Percentiles rank a stretch among this genome's conserved stretches.
Evolutionary conservation across 2,329 filamentous ascomycete species (phyloP).

Genomic region (Hypoxylon sp.): DNA sequence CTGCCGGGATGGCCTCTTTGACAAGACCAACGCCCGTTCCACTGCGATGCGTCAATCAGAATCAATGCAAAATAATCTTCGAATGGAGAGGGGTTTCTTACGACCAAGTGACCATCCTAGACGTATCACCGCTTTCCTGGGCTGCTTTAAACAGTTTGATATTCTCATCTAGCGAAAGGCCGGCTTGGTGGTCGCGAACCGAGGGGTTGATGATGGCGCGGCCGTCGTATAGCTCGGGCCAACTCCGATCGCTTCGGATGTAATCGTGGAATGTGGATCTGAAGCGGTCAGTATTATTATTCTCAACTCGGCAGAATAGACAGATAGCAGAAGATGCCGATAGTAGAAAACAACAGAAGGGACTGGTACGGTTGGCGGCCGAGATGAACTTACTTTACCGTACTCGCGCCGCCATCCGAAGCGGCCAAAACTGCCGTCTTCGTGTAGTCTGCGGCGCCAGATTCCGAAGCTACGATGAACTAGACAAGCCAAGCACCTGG

Average conservation of each 20-base stretch:
- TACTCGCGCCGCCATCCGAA: constrained; percentile 47
- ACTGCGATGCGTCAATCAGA: constrained; percentile 21
- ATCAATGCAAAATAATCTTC: neutral
- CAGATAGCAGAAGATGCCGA: too few relatives aligned
- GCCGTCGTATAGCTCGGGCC: constrained; percentile 46
- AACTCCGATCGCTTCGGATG: constrained; percentile 42
- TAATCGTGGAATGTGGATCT: constrained; percentile 47
- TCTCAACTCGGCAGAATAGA: neutral
- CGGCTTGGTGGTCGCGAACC: constrained; percentile 39
- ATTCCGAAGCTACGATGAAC: constrained; percentile 50
- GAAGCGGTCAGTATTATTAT: neutral
- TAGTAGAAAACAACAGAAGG: too few relatives aligned
- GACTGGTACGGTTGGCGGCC: too few relatives aligned
- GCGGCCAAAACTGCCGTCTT: constrained; percentile 46
- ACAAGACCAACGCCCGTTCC: constrained; percentile 45
- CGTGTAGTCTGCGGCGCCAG: constrained; percentile 45
- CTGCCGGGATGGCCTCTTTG: constrained; percentile 40
- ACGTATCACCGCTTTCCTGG: constrained; percentile 39
- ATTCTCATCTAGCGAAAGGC: constrained; percentile 44
- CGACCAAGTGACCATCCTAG: constrained; percentile 47
- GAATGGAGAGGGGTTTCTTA: constrained; percentile 33
- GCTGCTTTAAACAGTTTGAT: constrained; percentile 37
- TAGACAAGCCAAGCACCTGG: too few relatives aligned
- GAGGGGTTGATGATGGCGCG: constrained; percentile 44
- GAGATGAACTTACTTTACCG: constrained; percentile 45